Base-by-base conservation (phyloP, 2,329 filamentous ascomycete genomes). In the Trichoderma arundinaceum region DNA sequence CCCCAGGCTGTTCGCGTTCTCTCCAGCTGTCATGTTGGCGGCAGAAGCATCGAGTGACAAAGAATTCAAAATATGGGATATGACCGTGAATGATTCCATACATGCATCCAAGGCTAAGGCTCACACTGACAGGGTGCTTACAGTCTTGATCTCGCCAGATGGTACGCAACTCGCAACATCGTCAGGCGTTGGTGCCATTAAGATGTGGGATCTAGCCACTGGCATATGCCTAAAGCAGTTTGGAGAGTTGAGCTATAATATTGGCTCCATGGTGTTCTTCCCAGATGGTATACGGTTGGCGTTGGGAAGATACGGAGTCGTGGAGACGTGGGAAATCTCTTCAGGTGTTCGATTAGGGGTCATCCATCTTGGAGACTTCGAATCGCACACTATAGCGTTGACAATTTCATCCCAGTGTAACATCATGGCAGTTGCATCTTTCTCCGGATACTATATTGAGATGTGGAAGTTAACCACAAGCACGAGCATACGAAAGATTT, bases 231-330 rank as follows among this genome's bases (percentile, higher is more conserved):
- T 46, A 17, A 58, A 33, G 2, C 7, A 58, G 1, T 46, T 58
- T 38, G 4, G 12, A 33, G n/a, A 2, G 15, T 12, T 13, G 8
- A 3, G 15, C 7, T 1, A 5, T 3, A 0, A 1, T 9, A 35
- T 58, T 22, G 1, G 1, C 10, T 58, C 2, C 0, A 17, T 58
- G 54, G n/a, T 13, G 19, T 58, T 58, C 10, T 46, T 22, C 43
- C 41, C n/a, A 22, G 54, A 58, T 46, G 22, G n/a, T 9, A 46
- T 38, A 1, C 41, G 41, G 1, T 8, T 59, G 17, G 7, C 33
- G 17, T 15, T 10, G 2, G 4, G 12, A 1, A 7, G 0, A 1
- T 1, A 10, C 0, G 1, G 22, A 0, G 4, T 2, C 4, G 22
- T 59, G 10, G 28, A 38, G 4, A 9, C 44, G 1, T 57, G 39